Conservation (phyloP, 208 protist species). For the Crithidia fasciculata region DNA sequence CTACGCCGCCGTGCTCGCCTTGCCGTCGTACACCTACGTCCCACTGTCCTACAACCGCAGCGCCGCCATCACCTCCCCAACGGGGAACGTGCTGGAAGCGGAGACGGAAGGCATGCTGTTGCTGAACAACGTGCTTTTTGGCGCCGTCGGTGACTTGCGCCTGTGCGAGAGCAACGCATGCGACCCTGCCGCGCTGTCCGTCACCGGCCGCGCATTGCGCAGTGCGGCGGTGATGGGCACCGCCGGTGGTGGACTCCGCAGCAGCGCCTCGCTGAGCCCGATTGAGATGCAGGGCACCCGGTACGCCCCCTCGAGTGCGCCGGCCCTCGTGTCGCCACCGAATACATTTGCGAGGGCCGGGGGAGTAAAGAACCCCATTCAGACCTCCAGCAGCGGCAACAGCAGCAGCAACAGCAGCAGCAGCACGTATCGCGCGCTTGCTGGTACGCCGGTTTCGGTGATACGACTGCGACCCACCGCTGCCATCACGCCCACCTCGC, state of each 20-base stretch:
- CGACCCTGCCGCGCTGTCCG: neutral
- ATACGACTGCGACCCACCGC: slow-evolving; percentile 18
- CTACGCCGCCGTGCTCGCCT: slow-evolving; percentile 35
- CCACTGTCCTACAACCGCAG: slow-evolving; percentile 38
- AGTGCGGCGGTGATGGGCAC: slow-evolving; percentile 39
- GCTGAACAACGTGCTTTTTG: slow-evolving; percentile 24
- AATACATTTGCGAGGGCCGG: neutral
- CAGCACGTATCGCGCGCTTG: neutral
- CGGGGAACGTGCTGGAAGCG: slow-evolving; percentile 6
- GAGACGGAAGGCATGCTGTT: slow-evolving; percentile 13
- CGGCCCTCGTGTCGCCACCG: neutral
- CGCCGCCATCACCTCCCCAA: slow-evolving; percentile 13
- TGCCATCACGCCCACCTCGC: neutral
- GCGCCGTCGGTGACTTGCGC: slow-evolving; percentile 24
- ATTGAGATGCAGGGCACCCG: slow-evolving; percentile 4
- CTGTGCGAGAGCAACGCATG: slow-evolving; percentile 10
- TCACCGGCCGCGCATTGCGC: slow-evolving; percentile 1
- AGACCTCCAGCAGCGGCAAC: neutral
- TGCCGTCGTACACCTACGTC: slow-evolving; percentile 33
- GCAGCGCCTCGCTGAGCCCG: slow-evolving; percentile 30
- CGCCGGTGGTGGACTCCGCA: slow-evolving; percentile 2
- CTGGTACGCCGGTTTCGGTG: slow-evolving; percentile 7
- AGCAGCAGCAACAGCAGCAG: neutral
- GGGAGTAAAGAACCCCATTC: no score
- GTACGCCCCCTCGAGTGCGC: slow-evolving; percentile 21